A percentile compares a stretch with the other conserved stretches of the same genome.
Conservation (phyloP, 805 yeast species). For the Candida montana region DNA sequence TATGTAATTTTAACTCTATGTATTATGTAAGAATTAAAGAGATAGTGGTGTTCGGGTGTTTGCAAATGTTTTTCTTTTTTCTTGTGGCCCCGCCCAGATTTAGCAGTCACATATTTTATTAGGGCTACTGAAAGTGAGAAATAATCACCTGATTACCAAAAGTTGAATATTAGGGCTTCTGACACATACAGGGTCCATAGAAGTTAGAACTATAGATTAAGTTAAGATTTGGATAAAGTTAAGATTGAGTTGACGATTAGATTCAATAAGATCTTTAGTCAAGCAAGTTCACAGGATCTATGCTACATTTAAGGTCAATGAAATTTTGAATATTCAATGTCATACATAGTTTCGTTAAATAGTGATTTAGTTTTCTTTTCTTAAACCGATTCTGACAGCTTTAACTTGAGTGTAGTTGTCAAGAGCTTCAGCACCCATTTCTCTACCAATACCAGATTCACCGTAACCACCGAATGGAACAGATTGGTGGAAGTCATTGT, state of each 20-base stretch:
- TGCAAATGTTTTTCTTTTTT: background rate
- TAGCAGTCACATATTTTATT: constrained; percentile 9
- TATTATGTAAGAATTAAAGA: constrained; percentile 3
- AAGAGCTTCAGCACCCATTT: constrained; percentile 84
- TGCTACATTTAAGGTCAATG: background rate
- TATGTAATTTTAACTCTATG: background rate
- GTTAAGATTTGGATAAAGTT: too few species aligned
- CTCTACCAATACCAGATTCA: constrained; percentile 89
- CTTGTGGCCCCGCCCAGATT: background rate
- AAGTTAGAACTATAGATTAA: too few species aligned
- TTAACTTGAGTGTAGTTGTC: constrained; percentile 81
- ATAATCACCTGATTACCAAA: background rate
- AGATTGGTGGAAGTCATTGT: constrained; percentile 80
- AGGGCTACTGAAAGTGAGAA: background rate
- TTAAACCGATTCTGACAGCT: constrained; percentile 56
- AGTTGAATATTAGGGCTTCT: background rate
- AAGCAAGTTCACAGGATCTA: too few species aligned
- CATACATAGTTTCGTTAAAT: background rate
- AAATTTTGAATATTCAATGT: background rate
- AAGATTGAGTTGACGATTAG: too few species aligned
- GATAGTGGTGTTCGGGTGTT: constrained; percentile 8
- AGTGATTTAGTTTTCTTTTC: constrained; percentile 8
- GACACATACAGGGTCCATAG: too few species aligned
- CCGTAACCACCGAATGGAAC: constrained; percentile 94
- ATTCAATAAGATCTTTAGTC: background rate